phyloP scores from a whole-genome alignment of 805 yeast genomes.

The Starmera amethionina region DNA sequence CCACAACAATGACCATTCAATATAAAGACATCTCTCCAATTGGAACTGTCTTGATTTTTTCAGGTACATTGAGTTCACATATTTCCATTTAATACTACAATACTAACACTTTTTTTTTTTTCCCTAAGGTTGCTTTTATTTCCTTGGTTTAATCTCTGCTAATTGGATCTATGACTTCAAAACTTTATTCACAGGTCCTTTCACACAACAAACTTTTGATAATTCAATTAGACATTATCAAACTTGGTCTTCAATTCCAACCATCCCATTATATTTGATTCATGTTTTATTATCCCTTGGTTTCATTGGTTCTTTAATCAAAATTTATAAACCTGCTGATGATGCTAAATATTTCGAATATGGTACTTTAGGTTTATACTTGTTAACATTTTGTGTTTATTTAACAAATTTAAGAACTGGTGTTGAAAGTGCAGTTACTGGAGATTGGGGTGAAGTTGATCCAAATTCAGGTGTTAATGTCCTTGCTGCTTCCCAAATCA shows the following conservation, averaged over 20 bases:
- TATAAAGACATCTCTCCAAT: slow-evolving; percentile 38
- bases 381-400: slow-evolving; percentile 68
- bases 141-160: slow-evolving; percentile 68
- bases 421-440: slow-evolving; percentile 51
- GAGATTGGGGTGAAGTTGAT: slow-evolving; percentile 92
- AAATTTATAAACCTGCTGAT: slow-evolving; percentile 79
- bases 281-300: slow-evolving; percentile 59
- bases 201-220: slow-evolving; percentile 43
- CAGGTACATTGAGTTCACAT: too few relatives aligned
- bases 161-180: slow-evolving; percentile 77
- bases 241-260: slow-evolving; percentile 60
- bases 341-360: slow-evolving; percentile 86
- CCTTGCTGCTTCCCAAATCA: slow-evolving; percentile 79
- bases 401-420: slow-evolving; percentile 83
- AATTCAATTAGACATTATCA: slow-evolving; percentile 66
- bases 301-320: slow-evolving; percentile 60
- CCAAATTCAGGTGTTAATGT: slow-evolving; percentile 80
- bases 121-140: slow-evolving; percentile 51
- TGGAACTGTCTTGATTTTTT: slow-evolving; percentile 34
- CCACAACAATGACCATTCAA: slow-evolving; percentile 13
- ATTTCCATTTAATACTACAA: too few relatives aligned
- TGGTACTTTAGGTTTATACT: slow-evolving; percentile 66
- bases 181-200: slow-evolving; percentile 55
- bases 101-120: not conserved
- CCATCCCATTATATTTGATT: slow-evolving; percentile 45